phyloP scores from a whole-genome alignment of 306 rosid species.

The Casuarina glauca region DNA sequence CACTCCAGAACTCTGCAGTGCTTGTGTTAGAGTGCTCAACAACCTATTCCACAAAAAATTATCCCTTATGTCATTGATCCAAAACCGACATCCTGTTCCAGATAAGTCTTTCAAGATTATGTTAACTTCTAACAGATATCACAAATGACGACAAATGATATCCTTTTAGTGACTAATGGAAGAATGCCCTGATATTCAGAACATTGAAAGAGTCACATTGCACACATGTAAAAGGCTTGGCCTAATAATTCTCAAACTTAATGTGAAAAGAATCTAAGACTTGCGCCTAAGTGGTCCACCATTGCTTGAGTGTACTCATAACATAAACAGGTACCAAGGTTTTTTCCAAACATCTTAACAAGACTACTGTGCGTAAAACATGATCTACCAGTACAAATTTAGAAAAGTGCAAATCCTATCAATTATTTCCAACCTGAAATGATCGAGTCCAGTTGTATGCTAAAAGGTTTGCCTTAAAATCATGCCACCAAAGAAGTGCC shows the following conservation, averaged over 20 bases:
- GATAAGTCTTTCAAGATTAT: background rate
- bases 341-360: background rate
- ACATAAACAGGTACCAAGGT: background rate
- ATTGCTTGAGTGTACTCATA: background rate
- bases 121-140: background rate
- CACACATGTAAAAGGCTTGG: background rate
- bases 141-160: background rate
- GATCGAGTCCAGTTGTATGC: background rate
- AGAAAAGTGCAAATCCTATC: background rate
- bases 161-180: background rate
- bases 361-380: background rate
- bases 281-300: background rate
- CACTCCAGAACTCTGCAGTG: constrained; percentile 92
- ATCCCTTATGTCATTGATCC: constrained; percentile 14
- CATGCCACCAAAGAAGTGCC: constrained; percentile 2
- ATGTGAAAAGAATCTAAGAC: background rate
- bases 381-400: background rate
- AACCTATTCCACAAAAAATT: constrained; percentile 56
- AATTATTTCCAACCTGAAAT: background rate
- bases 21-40: constrained; percentile 78
- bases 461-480: background rate
- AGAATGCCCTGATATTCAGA: background rate
- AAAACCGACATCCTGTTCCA: constrained; percentile 20
- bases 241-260: background rate
- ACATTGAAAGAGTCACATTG: background rate